Evolutionary conservation across 352 stramenopile genomes (phyloP).

Genomic region (Pythium myriotylum): DNA sequence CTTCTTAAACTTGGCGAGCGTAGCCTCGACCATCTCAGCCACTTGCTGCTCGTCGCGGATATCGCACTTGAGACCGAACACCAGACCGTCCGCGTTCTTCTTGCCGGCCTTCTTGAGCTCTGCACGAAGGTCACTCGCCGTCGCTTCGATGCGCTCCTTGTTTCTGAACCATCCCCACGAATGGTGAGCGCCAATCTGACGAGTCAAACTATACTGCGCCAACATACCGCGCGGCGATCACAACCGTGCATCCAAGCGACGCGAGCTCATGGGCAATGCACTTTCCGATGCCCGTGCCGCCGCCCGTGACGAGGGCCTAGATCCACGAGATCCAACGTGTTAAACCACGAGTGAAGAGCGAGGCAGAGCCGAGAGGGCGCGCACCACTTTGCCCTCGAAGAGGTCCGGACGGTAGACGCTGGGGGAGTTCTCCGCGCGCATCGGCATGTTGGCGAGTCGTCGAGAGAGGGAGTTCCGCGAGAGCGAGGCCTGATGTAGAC

Average conservation of each 20-base stretch:
- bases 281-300: slow-evolving; percentile 85
- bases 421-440: slow-evolving; percentile 50
- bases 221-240: slow-evolving; percentile 74
- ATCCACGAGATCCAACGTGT: not conserved
- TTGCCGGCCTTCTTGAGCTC: slow-evolving; percentile 42
- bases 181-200: not conserved
- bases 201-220: not conserved
- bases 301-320: slow-evolving; percentile 86
- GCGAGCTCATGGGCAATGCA: slow-evolving; percentile 83
- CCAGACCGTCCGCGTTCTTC: slow-evolving; percentile 41
- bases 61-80: slow-evolving; percentile 68
- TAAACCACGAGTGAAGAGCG: not conserved
- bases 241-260: slow-evolving; percentile 71
- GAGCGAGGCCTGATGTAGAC: too few species aligned
- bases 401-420: slow-evolving; percentile 68
- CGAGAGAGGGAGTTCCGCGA: too few species aligned
- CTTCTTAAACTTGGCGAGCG: slow-evolving; percentile 75
- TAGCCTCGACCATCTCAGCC: slow-evolving; percentile 38
- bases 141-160: slow-evolving; percentile 56
- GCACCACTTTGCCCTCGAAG: slow-evolving; percentile 80
- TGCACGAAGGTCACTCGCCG: slow-evolving; percentile 58
- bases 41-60: slow-evolving; percentile 75
- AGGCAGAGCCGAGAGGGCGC: slow-evolving; percentile 6
- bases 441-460: slow-evolving; percentile 32
- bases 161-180: slow-evolving; percentile 39